Base-by-base conservation (phyloP, 164 flowering plant species). In the Vitis labrusca region DNA sequence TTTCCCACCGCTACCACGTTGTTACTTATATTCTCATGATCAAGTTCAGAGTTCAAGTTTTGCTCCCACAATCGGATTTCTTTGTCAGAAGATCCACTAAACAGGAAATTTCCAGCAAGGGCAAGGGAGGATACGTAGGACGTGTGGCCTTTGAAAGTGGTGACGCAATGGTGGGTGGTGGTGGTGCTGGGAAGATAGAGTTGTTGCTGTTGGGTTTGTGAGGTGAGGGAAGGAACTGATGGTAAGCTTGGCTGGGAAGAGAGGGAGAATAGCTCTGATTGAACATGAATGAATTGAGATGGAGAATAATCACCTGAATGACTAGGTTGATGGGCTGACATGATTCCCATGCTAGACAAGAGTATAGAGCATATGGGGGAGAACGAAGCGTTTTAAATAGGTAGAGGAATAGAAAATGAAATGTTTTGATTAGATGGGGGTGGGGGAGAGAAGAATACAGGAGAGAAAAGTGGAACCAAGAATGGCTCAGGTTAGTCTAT, bases 61-160 rank as follows among this genome's bases (percentile, higher is more conserved):
- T 66, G 77, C 27, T 50, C 58, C 91, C 84, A 83, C 11, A 74
- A 57, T 17, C 82, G 69, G 63, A 85, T 83, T 78, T 85, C 84
- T 6, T 63, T 71, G 74, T 83, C 77, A 0, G 83, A 79, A 1
- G 88, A 85, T 64, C 91, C 91, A 1, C 78, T 68, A 69, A 70
- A 80, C 27, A 87, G 81, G 77, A 75, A 67, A 9, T 80, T 71
- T 32, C 85, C 83, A 10, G 79, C 70, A 9, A 85, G 64, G 65
- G 77, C 54, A 3, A 87, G 80, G 11, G 86, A 85, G 48, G 85
- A 85, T 53, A 78, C 65, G 79, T 79, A 80, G 73, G 88, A 80
- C 61, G 76, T 72, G 68, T 82, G 86, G 71, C 84, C 81, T 69
- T 69, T 75, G 63, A 84, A 78, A 62, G 85, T 85, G 65, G 79